Percentiles rank a stretch among this genome's conserved stretches.
Conservation (phyloP, 192 early-diverging fungal species). For the Umbelopsis sp. region DNA sequence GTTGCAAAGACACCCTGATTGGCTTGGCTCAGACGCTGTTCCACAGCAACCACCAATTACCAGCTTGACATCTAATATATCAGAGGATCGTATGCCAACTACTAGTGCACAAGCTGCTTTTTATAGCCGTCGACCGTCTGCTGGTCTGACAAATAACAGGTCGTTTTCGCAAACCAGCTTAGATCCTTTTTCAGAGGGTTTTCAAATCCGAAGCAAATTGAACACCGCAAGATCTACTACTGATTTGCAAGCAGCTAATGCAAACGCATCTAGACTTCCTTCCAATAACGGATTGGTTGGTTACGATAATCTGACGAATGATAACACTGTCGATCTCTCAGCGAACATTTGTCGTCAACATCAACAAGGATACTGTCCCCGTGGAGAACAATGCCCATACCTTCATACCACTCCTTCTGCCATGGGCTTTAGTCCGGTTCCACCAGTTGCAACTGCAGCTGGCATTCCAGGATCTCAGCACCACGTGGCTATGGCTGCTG, state of each 20-base stretch:
- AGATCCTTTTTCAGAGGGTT: slow-evolving; percentile 25
- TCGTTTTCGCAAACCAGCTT: slow-evolving; percentile 19
- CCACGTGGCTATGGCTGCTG: slow-evolving; percentile 31
- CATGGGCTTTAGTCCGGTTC: slow-evolving; percentile 1
- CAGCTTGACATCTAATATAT: slow-evolving; percentile 6
- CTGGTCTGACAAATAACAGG: slow-evolving; percentile 7
- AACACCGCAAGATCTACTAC: slow-evolving; percentile 7
- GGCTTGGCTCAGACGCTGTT: slow-evolving; percentile 46
- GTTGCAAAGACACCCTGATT: slow-evolving; percentile 39
- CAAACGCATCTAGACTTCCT: not conserved
- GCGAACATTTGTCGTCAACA: slow-evolving; percentile 43
- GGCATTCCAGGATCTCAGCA: slow-evolving; percentile 30
- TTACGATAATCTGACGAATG: slow-evolving; percentile 4
- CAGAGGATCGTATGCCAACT: slow-evolving; percentile 17
- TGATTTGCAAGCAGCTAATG: not conserved
- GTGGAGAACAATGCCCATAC: slow-evolving; percentile 60
- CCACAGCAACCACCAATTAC: slow-evolving; percentile 37
- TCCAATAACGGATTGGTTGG: slow-evolving; percentile 19
- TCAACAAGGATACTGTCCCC: slow-evolving; percentile 47
- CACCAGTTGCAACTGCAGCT: slow-evolving; percentile 30
- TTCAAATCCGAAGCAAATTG: not conserved
- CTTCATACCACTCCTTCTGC: slow-evolving; percentile 41
- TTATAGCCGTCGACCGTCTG: slow-evolving; percentile 23
- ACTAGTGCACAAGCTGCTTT: slow-evolving; percentile 29
- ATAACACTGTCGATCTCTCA: slow-evolving; percentile 7